These are phyloP conservation scores for Cocos nucifera DNA, from an alignment of 176 grass and related monocot genomes.

Conservation along the genomic window DNA sequence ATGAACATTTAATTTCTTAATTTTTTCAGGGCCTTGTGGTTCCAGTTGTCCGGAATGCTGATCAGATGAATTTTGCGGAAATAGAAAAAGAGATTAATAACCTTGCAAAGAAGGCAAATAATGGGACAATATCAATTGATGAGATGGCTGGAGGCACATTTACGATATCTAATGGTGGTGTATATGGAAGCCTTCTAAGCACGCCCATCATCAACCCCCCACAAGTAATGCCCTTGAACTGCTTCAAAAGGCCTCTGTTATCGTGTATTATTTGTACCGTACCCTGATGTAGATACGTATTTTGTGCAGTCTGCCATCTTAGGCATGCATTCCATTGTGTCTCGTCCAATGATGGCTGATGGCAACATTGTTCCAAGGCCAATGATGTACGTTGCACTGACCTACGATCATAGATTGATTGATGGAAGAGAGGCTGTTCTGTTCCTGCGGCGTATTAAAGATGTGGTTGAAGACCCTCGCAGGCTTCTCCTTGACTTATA, in stretches of 20 bases:
- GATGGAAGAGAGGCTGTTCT: constrained; percentile 73
- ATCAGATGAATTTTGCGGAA: constrained; percentile 4
- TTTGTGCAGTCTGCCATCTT: constrained; percentile 54
- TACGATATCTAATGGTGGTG: constrained; percentile 5
- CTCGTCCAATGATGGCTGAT: constrained; percentile 38
- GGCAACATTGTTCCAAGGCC: constrained; percentile 42
- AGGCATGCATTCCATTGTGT: constrained; percentile 67
- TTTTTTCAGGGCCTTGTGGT: constrained; percentile 3
- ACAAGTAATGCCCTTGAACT: constrained; percentile 6
- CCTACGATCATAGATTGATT: constrained; percentile 62
- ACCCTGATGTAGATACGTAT: background rate
- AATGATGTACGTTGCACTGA: constrained; percentile 74
- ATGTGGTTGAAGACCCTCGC: constrained; percentile 61
- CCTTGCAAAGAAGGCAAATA: constrained; percentile 12
- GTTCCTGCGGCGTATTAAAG: constrained; percentile 63
- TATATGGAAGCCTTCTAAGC: constrained; percentile 11
- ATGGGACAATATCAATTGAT: constrained; percentile 15
- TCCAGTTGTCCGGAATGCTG: constrained; percentile 5
- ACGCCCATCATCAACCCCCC: constrained; percentile 8
- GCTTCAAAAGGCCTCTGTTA: background rate
- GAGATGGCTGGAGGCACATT: constrained; percentile 9
- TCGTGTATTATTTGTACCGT: too few species aligned
- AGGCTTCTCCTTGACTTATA: constrained; percentile 67
- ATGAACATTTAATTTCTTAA: too few species aligned
- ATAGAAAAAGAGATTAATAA: constrained; percentile 4